These are phyloP conservation scores for Lojkania enalia DNA, from an alignment of 2,329 filamentous ascomycete genomes.

Conservation along the genomic window DNA sequence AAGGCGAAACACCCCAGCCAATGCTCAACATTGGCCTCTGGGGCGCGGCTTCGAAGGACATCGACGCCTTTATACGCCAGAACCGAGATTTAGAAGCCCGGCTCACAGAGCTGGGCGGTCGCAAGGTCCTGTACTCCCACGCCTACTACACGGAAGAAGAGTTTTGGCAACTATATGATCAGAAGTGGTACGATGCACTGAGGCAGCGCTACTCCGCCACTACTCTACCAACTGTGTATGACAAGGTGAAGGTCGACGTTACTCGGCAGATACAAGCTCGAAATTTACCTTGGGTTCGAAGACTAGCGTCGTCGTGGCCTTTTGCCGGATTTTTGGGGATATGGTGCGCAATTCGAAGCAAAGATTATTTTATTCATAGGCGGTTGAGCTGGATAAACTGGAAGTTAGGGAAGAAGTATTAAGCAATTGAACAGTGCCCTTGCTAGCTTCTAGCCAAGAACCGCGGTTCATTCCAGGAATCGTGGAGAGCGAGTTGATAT, in stretches of 20 bases:
- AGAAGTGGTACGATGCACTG: constrained; percentile 64
- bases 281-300: constrained; percentile 2
- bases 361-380: constrained; percentile 6
- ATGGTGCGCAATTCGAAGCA: constrained; percentile 4
- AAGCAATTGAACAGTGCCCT: too few relatives aligned
- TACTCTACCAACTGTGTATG: constrained; percentile 66
- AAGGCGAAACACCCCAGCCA: constrained; percentile 10
- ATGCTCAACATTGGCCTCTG: constrained; percentile 61
- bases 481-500: too few relatives aligned
- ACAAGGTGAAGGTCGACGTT: constrained; percentile 58
- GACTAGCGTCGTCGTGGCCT: constrained; percentile 1
- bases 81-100: constrained; percentile 72
- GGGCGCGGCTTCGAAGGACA: constrained; percentile 66
- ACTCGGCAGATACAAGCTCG: neutral
- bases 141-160: constrained; percentile 73
- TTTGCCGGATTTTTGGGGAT: constrained; percentile 5
- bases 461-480: too few relatives aligned
- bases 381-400: constrained; percentile 3
- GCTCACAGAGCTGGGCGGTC: constrained; percentile 68
- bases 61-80: constrained; percentile 61
- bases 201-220: constrained; percentile 65
- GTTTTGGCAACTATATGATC: constrained; percentile 67
- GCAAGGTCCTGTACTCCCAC: constrained; percentile 88
- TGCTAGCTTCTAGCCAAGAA: too few relatives aligned
- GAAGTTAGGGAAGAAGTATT: too few relatives aligned